Percentiles rank a stretch among this genome's conserved stretches.
phyloP scores from a whole-genome alignment of 257 asterid genomes.

The Fraxinus americana region DNA sequence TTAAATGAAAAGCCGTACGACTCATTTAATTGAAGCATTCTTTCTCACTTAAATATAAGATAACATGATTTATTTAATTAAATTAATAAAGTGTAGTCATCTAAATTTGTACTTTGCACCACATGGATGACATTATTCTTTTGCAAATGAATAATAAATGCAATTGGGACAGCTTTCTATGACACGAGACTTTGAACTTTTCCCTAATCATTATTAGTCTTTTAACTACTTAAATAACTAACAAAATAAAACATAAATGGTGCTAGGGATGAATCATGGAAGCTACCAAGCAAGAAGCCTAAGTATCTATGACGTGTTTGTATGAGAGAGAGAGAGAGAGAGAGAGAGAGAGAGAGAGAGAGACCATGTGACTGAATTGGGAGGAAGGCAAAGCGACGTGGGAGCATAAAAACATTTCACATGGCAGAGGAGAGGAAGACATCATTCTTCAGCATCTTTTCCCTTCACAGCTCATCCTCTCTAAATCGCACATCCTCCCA shows the following conservation, averaged over 20 bases:
- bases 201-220: conserved; percentile 55
- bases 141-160: conserved; percentile 28
- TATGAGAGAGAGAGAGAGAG: background rate
- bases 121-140: no score
- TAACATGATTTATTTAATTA: no score
- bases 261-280: conserved; percentile 29
- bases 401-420: conserved; percentile 57
- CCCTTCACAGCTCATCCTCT: conserved; percentile 15
- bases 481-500: background rate
- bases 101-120: no score
- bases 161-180: conserved; percentile 26
- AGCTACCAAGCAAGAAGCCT: conserved; percentile 27
- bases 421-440: conserved; percentile 47
- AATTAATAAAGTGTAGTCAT: no score
- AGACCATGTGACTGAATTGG: conserved; percentile 54
- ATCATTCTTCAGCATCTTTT: conserved; percentile 23
- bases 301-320: background rate
- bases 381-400: conserved; percentile 52
- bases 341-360: conserved; percentile 33
- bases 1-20: no score
- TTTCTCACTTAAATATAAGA: no score
- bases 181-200: conserved; percentile 30
- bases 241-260: conserved; percentile 18
- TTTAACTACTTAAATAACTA: background rate
- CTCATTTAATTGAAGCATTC: no score